Base-by-base conservation (phyloP, 805 yeast species). In the Scheffersomyces spartinae region DNA sequence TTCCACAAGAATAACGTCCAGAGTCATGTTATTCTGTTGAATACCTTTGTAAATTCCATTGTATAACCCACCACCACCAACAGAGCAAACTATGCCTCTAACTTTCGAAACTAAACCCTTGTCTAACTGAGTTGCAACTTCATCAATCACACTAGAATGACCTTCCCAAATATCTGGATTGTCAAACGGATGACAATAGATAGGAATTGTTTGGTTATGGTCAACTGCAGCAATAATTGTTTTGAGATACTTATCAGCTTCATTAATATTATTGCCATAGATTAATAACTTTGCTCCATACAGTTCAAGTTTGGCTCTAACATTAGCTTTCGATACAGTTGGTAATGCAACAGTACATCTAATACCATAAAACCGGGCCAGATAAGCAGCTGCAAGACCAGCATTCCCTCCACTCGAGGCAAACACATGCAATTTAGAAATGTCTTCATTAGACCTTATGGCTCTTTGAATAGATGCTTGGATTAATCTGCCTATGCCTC, bases 341-440 rank as follows among this genome's bases (percentile, higher is more conserved):
- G 84, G 84, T 1, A 77, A 68, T 0, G 71, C 79, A 2, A 77
- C 81, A 0, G 78, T 71, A 36, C 77, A 70, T n/a, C 42, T 36
- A 2, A 43, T 62, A 29, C 29, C 46, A 37, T 43, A 55, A 42
- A 27, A 48, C 25, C 31, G 34, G 3, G 70, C 58, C 17, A 70
- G 56, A 24, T 55, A 56, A 0, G 73, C 69, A 5, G 72, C 74
- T 5, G 74, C 75, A 27, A 65, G 50, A 1, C 71, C 71, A 9
- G 71, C 71, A 33, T 65, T 65, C 4, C 76, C 75, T 7, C 75
- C 76, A 21, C 71, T 62, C 9, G 73, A 66, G 5, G 73, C 61
- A 32, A 59, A 61, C 4, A 68, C 64, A 5, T 54, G 56, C 9
- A 64, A 51, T 19, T 37, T 35, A n/a, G n/a, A n/a, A n/a, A n/a